Evolutionary conservation across 768 basidiomycete genomes (phyloP).

Genomic region (Pulveroboletus ravenelii): DNA sequence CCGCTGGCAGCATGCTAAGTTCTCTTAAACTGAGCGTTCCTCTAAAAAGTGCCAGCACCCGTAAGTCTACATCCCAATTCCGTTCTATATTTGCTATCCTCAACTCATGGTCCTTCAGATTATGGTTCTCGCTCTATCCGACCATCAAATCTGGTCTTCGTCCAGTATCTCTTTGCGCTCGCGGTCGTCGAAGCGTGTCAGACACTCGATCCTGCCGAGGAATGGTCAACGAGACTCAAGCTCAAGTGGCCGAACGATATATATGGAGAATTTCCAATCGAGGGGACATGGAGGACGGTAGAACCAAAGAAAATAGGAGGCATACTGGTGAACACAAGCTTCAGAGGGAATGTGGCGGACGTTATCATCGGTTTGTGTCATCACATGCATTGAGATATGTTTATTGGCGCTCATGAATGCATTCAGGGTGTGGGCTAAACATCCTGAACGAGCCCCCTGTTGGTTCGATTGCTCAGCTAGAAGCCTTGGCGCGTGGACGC

Average conservation of each 20-base stretch:
- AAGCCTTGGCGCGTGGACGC: conserved; percentile 26
- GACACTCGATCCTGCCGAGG: conserved; percentile 41
- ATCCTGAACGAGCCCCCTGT: conserved; percentile 79
- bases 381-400: not conserved
- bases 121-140: conserved; percentile 12
- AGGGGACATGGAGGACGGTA: conserved; percentile 22
- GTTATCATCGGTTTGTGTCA: conserved; percentile 72
- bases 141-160: conserved; percentile 71
- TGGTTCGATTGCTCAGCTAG: conserved; percentile 72
- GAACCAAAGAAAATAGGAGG: conserved; percentile 83
- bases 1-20: conserved; percentile 81
- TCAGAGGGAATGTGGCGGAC: conserved; percentile 64
- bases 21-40: conserved; percentile 25
- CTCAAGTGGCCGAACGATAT: conserved; percentile 99
- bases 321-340: conserved; percentile 84
- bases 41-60: conserved; percentile 8
- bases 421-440: conserved; percentile 83
- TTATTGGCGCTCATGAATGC: conserved; percentile 1
- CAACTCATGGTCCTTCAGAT: not conserved
- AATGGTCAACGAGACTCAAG: conserved; percentile 52
- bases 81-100: not conserved
- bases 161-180: conserved; percentile 89
- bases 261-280: conserved; percentile 59
- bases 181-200: conserved; percentile 86
- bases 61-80: conserved; percentile 2